phyloP scores from a whole-genome alignment of 495 filamentous ascomycete genomes.

The Neurospora sp. region DNA sequence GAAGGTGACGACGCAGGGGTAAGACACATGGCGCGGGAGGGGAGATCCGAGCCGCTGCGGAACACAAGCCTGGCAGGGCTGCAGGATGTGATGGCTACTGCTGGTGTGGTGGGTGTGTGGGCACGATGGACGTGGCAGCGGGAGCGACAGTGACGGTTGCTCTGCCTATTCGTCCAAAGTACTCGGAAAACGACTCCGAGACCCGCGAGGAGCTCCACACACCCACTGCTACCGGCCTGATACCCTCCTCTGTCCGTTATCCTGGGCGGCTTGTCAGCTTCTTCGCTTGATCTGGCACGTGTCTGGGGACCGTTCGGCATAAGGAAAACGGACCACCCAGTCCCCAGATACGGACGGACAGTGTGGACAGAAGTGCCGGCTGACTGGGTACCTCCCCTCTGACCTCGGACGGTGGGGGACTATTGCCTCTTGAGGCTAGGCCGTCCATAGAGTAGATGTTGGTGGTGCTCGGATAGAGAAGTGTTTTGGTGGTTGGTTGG shows the following conservation, averaged over 20 bases:
- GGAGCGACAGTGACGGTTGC: not conserved
- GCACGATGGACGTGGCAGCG: not conserved
- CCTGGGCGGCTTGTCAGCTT: not conserved
- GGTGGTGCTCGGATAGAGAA: not conserved
- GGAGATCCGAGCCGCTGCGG: not conserved
- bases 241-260: not conserved
- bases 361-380: not conserved
- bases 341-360: not conserved
- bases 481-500: not conserved
- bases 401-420: too few relatives aligned
- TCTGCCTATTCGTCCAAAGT: not conserved
- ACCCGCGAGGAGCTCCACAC: not conserved
- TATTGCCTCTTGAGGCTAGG: not conserved
- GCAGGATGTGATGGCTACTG: conserved; percentile 12
- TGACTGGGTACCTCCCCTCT: not conserved
- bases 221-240: not conserved
- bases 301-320: not conserved
- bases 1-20: not conserved
- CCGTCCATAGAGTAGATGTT: not conserved
- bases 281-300: not conserved
- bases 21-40: not conserved
- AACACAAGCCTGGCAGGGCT: conserved; percentile 11
- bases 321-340: not conserved
- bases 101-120: conserved; percentile 8
- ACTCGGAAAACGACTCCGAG: not conserved